Evolutionary conservation across 805 yeast genomes (phyloP), one percentile per base, ranked within the genome.

Genomic region (Lipomyces kockii): DNA sequence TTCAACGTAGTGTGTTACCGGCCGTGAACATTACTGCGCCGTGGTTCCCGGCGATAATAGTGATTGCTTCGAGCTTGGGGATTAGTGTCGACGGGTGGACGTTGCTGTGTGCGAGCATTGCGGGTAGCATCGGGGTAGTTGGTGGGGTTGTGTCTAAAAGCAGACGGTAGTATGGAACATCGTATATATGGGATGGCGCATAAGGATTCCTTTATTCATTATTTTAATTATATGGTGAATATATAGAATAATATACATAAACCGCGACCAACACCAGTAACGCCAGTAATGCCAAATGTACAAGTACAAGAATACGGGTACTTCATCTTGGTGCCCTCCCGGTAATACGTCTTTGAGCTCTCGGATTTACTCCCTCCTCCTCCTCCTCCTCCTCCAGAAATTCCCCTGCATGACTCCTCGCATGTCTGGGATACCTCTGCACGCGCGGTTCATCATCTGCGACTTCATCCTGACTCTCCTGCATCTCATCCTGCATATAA

Each of bases 31-130:
- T 51, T 11, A 63, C 65, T 11, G 62, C 57, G 22, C 62, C 62
- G 29, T 58, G 60, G 65, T 32, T 63, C 46, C 65, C 65, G 11
- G 39, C 54, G 14, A 49, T 51, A 12, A 61, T 58, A 29, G 52
- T 57, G 29, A 34, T 58, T 14, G 62, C 54, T 14, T 49, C 62
- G 43, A 32, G 62, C 2, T 14, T 34, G 27, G 59, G 59, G 20
- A 32, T 54, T 4, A 20, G 43, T 27, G 62, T 39, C 22, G 58
- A 63, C 32, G 37, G 27, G 53, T 58, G 65, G 62, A 46, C 58
- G 58, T n/a, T 51, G 3, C 37, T 35, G 22, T 58, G 58, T 25
- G 65, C 65, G 29, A 60, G 27, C 20, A 57, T 63, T 11, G 65
- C 54, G 12, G 52, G 61, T 34, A 37, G 39, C 17, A 51, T 63